These are phyloP conservation scores for Aegilops speltoides DNA, from an alignment of 176 grass and related monocot genomes.

Conservation along the genomic window DNA sequence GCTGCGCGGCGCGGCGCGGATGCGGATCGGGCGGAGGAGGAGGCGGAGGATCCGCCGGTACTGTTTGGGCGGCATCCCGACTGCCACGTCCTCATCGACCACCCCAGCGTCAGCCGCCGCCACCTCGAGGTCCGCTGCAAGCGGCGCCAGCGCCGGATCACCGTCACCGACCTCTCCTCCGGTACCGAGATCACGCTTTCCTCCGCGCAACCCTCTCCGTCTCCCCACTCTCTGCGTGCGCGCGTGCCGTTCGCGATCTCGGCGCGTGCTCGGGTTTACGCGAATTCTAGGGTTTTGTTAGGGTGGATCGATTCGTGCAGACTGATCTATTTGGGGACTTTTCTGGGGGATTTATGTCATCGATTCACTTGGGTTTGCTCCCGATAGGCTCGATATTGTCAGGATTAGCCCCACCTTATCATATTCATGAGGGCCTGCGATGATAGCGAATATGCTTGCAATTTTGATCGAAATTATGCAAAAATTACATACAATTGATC, in stretches of 20 bases:
- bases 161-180: conserved; percentile 70
- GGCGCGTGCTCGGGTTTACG: neutral
- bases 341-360: neutral
- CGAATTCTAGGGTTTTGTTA: neutral
- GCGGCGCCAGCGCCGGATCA: conserved; percentile 48
- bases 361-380: neutral
- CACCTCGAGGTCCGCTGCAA: conserved; percentile 56
- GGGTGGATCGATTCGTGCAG: neutral
- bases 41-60: conserved; percentile 41
- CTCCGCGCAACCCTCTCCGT: neutral
- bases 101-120: conserved; percentile 93
- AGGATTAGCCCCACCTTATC: neutral
- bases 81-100: conserved; percentile 77
- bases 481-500: neutral
- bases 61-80: conserved; percentile 74
- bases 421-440: neutral
- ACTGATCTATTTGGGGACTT: neutral
- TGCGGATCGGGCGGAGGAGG: neutral
- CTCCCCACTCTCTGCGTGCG: no score
- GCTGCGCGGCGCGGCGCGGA: neutral
- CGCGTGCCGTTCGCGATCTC: neutral
- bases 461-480: neutral
- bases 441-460: neutral
- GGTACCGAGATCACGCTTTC: conserved; percentile 36
- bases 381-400: neutral